These are phyloP conservation scores for Pseudogymnoascus pannorum DNA, from an alignment of 2,329 filamentous ascomycete species.

Conservation along the genomic window DNA sequence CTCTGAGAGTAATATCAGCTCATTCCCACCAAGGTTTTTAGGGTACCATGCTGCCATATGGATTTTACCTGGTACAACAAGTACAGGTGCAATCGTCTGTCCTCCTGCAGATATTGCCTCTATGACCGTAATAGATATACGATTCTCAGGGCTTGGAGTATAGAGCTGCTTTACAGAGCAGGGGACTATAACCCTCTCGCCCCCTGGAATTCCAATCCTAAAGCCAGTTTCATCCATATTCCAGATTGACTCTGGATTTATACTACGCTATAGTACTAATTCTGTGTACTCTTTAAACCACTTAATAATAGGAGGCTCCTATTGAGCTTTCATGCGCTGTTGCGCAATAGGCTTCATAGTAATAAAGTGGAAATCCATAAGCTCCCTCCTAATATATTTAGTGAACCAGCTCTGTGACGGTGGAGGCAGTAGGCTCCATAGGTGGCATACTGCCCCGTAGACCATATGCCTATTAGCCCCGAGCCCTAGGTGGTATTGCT, in stretches of 20 bases:
- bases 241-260: background rate
- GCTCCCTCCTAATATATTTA: background rate
- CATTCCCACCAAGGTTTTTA: background rate
- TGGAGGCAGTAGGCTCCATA: background rate
- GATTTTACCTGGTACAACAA: background rate
- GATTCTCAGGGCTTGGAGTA: background rate
- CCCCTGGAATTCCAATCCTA: background rate
- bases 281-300: background rate
- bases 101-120: background rate
- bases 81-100: background rate
- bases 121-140: background rate
- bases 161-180: background rate
- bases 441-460: background rate
- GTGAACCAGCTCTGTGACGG: background rate
- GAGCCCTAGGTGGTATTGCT: background rate
- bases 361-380: background rate
- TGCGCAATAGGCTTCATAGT: background rate
- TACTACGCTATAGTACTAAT: background rate
- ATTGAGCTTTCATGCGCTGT: background rate
- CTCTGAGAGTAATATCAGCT: background rate
- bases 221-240: constrained; percentile 4
- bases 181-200: background rate
- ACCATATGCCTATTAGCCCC: background rate
- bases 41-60: background rate
- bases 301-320: background rate